Base-by-base conservation (phyloP, 192 early-diverging fungal genomes). In the Coemansia umbellata region DNA sequence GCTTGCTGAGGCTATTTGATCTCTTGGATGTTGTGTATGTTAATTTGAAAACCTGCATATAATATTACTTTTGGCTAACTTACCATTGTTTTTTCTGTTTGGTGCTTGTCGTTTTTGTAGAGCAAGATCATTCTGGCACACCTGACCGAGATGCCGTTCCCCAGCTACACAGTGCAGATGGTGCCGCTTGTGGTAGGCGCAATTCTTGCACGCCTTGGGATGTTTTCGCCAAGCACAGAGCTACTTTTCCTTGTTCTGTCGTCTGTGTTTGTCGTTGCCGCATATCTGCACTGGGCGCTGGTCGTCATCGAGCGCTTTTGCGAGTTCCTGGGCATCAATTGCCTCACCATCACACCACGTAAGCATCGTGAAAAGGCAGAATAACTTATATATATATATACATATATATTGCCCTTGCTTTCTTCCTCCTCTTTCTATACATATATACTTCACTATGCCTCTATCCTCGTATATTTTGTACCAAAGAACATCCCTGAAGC, bases 121-220 rank as follows among this genome's bases (percentile, higher is more conserved):
- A 88, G 90, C 56, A 89, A 91, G 55, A 92, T 95, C 47, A 92
- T 95, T 47, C 66, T 95, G 66, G 87, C 89, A 21, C 93, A 95
- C 48, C 80, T 95, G 33, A 91, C 90, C 23, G 87, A 90, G 73
- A 82, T 78, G 60, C 59, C 67, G 22, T 95, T 88, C 75, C 93
- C 93, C 31, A 84, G 80, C 56, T 95, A 85, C 74, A 89, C 88
- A 11, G 83, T 86, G 19, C 79, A 92, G 48, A 60, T 90, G 56
- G 60, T 87, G 22, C 93, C 91, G 18, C 57, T 93, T 36, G 69
- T 86, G 19, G 8, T 87, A 5, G 93, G 90, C 15, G 86, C 85
- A 2, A 57, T 80, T n/a, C 58, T 92, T 26, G 65, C 83, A 18
- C 84, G 86, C 58, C 50, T 86, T 8, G 80, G 85, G 7, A 81